Evolutionary conservation across 2,329 filamentous ascomycete genomes (phyloP).

Genomic region (Aspergillus pseudoterreus): DNA sequence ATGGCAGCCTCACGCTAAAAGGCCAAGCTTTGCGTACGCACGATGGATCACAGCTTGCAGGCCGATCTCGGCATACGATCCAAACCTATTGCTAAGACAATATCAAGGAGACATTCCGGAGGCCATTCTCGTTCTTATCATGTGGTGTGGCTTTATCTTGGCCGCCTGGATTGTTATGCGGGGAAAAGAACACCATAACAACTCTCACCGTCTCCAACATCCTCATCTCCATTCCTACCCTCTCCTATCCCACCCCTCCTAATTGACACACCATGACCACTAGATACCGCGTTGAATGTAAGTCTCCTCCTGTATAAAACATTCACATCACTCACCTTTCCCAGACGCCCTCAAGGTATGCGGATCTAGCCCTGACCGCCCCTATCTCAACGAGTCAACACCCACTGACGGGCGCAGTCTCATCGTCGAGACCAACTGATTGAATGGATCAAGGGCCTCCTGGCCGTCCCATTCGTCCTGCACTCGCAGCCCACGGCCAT

Average conservation of each 20-base stretch:
- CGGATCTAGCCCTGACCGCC: no score
- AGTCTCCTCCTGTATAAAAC: constrained; percentile 29
- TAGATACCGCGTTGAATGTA: constrained; percentile 65
- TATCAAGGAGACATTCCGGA: no score
- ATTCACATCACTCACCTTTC: constrained; percentile 12
- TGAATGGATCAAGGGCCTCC: constrained; percentile 94
- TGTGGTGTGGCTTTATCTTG: no score
- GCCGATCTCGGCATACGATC: no score
- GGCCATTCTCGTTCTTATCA: no score
- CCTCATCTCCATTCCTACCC: background rate
- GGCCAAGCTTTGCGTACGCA: no score
- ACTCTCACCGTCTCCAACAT: no score
- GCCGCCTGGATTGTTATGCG: no score
- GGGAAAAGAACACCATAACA: no score
- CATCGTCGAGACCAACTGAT: constrained; percentile 87
- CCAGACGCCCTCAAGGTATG: constrained; percentile 62
- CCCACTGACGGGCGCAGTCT: constrained; percentile 51
- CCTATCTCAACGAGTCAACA: background rate
- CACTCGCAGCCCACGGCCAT: constrained; percentile 91
- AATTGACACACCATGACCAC: constrained; percentile 40
- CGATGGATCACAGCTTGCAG: no score
- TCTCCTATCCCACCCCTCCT: background rate
- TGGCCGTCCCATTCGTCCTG: constrained; percentile 93
- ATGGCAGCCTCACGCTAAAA: no score
- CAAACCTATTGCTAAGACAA: no score